Evolutionary conservation across 176 grass and related monocot genomes (phyloP).

Genomic region (Echinochloa phyllopogon): DNA sequence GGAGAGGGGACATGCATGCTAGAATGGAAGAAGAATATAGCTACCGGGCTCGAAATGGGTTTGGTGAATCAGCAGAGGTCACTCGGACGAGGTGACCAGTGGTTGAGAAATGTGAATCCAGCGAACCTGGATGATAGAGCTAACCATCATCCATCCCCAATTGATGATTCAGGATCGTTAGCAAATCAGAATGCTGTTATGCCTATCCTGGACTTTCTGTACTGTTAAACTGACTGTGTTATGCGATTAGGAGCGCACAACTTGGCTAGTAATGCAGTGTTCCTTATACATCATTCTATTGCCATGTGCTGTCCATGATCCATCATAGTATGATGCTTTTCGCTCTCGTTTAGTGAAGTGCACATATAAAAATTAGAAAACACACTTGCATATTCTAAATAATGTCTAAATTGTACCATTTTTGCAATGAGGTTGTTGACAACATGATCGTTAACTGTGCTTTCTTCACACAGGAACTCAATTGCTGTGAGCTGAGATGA

Average conservation of each 20-base stretch:
- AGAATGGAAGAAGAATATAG: background rate
- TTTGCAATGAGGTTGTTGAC: background rate
- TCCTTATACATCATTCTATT: background rate
- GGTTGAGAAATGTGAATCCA: background rate
- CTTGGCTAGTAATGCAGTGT: background rate
- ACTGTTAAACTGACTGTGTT: background rate
- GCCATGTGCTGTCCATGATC: background rate
- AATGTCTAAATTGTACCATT: background rate
- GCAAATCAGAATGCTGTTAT: slow-evolving; percentile 9
- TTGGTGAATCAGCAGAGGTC: background rate
- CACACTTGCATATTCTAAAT: background rate
- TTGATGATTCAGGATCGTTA: background rate
- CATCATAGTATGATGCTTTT: background rate
- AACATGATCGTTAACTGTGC: slow-evolving; percentile 9
- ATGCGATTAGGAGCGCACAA: background rate
- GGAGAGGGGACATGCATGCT: background rate
- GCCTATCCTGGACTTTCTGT: background rate
- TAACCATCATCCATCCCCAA: background rate
- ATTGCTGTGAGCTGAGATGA: slow-evolving; percentile 40
- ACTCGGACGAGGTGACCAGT: background rate
- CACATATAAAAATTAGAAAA: background rate
- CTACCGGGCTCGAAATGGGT: background rate
- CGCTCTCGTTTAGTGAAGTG: background rate
- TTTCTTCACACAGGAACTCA: slow-evolving; percentile 44
- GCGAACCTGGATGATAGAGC: background rate